Conservation (phyloP, 805 yeast genomes). For the Teunomyces pallodes region DNA sequence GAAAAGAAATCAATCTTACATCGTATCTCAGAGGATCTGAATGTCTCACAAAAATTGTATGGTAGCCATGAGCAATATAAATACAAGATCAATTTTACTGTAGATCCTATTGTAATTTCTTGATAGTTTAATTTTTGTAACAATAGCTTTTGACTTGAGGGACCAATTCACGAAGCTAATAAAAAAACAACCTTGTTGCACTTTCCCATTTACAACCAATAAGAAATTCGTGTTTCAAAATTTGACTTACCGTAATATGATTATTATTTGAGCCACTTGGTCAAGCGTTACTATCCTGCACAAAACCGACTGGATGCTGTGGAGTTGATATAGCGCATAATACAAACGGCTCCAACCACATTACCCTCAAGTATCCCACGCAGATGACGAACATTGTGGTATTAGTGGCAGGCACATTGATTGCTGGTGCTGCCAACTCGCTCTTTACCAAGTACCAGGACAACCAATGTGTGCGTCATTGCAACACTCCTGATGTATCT, state of each 20-base stretch:
- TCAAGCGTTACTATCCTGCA: neutral
- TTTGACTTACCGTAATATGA: neutral
- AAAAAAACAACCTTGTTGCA: neutral
- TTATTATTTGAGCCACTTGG: neutral
- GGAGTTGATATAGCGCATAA: neutral
- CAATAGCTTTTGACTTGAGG: no score
- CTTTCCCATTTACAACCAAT: neutral
- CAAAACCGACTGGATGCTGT: neutral
- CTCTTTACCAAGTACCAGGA: conserved; percentile 75
- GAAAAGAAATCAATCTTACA: no score
- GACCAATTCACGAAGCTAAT: neutral
- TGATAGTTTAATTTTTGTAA: no score
- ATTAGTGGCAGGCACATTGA: conserved; percentile 49
- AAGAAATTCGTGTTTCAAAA: neutral
- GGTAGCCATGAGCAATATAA: no score
- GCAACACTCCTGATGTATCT: conserved; percentile 43
- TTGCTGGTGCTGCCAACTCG: conserved; percentile 72
- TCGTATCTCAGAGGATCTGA: no score
- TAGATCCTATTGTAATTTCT: no score
- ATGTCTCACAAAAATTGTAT: no score
- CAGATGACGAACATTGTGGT: conserved; percentile 1
- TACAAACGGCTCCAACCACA: neutral
- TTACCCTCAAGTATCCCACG: neutral
- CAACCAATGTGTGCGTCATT: conserved; percentile 62
- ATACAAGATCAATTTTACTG: no score